Evolutionary conservation across 371 early-diverging fungal species (phyloP).

Genomic region (Nematocida major): DNA sequence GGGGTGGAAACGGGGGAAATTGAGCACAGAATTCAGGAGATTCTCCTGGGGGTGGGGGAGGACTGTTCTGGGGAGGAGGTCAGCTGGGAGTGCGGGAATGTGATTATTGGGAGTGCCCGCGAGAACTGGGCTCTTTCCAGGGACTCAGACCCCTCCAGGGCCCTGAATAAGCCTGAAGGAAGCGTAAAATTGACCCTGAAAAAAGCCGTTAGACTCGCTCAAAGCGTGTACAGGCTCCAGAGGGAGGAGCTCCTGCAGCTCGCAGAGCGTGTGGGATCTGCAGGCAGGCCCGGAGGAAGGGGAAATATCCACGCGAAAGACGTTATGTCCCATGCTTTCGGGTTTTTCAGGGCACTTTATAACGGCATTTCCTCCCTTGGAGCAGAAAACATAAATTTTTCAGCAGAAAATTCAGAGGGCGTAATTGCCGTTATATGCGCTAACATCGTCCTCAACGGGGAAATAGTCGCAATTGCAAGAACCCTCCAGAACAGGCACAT

Average conservation of each 20-base stretch:
- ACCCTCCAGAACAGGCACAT: background rate
- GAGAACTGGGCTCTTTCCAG: conserved; percentile 33
- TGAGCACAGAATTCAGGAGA: conserved; percentile 3
- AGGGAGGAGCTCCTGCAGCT: background rate
- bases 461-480: conserved; percentile 5
- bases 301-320: background rate
- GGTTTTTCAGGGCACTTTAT: conserved; percentile 2
- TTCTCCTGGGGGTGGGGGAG: background rate
- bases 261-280: background rate
- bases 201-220: background rate
- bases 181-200: conserved; percentile 7
- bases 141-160: background rate
- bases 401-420: no score
- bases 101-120: conserved; percentile 36
- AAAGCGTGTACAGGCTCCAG: background rate
- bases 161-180: background rate
- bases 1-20: background rate
- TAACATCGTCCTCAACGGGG: conserved; percentile 9
- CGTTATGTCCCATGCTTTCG: conserved; percentile 14
- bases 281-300: background rate
- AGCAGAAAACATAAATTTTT: no score
- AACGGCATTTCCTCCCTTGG: background rate
- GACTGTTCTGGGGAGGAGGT: background rate
- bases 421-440: conserved; percentile 38
- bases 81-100: conserved; percentile 12